Conservation (phyloP, 106 monocot genomes). For the Allium cepa region DNA sequence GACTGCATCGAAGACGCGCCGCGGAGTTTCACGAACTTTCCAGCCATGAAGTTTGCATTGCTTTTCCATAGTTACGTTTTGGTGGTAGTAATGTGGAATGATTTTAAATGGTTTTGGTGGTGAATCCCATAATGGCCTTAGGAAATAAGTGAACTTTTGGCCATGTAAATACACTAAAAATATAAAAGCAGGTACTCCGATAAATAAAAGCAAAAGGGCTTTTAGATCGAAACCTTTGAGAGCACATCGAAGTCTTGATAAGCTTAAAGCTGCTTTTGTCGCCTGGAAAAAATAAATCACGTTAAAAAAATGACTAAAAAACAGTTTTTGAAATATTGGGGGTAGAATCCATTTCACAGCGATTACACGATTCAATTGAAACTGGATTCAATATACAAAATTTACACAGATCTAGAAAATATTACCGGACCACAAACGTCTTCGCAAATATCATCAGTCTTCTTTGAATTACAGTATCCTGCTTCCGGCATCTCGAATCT, state of each 20-base stretch:
- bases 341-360: not conserved
- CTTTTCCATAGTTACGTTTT: constrained; percentile 55
- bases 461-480: constrained; percentile 13
- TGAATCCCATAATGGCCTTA: constrained; percentile 72
- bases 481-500: constrained; percentile 12
- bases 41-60: constrained; percentile 86
- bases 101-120: constrained; percentile 73
- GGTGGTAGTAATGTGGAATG: constrained; percentile 83
- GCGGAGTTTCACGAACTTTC: constrained; percentile 61
- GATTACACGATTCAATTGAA: not conserved
- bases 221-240: constrained; percentile 63
- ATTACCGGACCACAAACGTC: constrained; percentile 73
- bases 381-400: not conserved
- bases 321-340: not conserved
- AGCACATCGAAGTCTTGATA: constrained; percentile 55
- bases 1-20: constrained; percentile 89
- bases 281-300: constrained; percentile 24
- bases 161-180: constrained; percentile 57
- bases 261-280: constrained; percentile 41
- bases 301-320: not conserved
- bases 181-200: constrained; percentile 42
- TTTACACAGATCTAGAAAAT: constrained; percentile 1
- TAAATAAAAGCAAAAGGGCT: constrained; percentile 40
- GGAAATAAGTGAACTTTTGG: constrained; percentile 86
- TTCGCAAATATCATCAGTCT: constrained; percentile 40